phyloP scores from a whole-genome alignment of 169 alveolate species.

The Nephromyces sp. region DNA sequence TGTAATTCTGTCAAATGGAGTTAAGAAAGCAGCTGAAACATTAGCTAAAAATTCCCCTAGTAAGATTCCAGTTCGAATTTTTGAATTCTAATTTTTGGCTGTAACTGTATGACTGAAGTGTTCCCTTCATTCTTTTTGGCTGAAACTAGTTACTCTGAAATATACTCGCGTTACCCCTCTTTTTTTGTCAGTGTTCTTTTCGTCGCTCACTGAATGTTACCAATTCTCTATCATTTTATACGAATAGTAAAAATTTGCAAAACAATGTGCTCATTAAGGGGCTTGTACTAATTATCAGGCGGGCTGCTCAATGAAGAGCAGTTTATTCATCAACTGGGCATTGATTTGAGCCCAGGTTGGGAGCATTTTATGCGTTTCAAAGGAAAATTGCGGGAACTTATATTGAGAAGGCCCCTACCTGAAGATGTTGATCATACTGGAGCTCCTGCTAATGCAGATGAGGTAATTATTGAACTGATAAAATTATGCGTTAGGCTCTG shows the following conservation, averaged over 20 bases:
- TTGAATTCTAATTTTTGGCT: not conserved
- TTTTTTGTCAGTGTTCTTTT: not conserved
- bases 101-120: not conserved
- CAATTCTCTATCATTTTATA: too few relatives aligned
- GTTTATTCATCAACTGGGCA: slow-evolving; percentile 57
- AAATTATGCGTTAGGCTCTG: too few relatives aligned
- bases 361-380: slow-evolving; percentile 69
- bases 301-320: slow-evolving; percentile 60
- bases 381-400: slow-evolving; percentile 59
- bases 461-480: not conserved
- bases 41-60: slow-evolving; percentile 49
- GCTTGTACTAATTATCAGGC: slow-evolving; percentile 16
- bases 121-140: too few relatives aligned
- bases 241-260: too few relatives aligned
- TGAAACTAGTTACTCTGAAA: not conserved
- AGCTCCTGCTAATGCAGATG: slow-evolving; percentile 29
- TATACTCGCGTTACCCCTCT: not conserved
- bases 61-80: not conserved
- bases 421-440: slow-evolving; percentile 36
- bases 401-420: slow-evolving; percentile 46
- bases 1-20: slow-evolving; percentile 62
- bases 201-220: not conserved
- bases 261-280: too few relatives aligned
- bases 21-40: slow-evolving; percentile 61
- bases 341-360: slow-evolving; percentile 71